Evolutionary conservation across 1,284 basidiomycete species (phyloP), one percentile per base, ranked within the genome.

Genomic region (Vanrija humicola): DNA sequence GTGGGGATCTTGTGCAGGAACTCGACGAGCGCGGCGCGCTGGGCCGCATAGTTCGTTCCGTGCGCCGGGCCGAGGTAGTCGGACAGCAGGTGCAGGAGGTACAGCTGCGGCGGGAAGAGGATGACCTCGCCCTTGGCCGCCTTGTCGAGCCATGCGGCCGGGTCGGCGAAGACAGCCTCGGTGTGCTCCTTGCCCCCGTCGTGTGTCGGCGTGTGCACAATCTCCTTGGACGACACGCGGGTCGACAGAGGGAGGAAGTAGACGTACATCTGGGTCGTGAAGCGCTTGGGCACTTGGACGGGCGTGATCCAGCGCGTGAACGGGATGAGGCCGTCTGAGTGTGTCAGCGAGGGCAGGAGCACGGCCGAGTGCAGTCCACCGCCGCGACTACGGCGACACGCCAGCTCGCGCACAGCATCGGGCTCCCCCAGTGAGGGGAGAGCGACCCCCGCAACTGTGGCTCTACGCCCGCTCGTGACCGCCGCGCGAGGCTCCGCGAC

Each of bases 231-330:
- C 14, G 28, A 38, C 3, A 44, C 55, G 12, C 26, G 28, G 26
- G 43, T 43, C 29, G 29, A 21, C 6, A 56, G 43, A 1, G 59
- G 59, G 3, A 61, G 59, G 19, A 61, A 44, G 50, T 61, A 61
- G 43, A 61, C 55, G 55, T 61, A 61, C 59, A 61, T 61, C 44
- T 61, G 59, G 8, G 55, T 54, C 38, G 55, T 57, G 52, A 57
- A 61, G 43, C 58, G 58, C 19, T 52, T 60, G 10, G 48, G 52
- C 5, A 46, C 43, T 9, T 46, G 39, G 3, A 50, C 46, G 7
- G 58, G 58, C 16, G 58, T 60, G 25, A 60, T 56, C 58, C 58
- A 60, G 21, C 58, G 55, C 39, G 58, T 60, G 40, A 60, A 60
- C 2, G 58, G 55, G 14, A 60, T 46, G 25, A 60, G 52, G 14